These are phyloP conservation scores for Aspergillus candidus DNA, from an alignment of 2,329 filamentous ascomycete genomes.

Conservation along the genomic window DNA sequence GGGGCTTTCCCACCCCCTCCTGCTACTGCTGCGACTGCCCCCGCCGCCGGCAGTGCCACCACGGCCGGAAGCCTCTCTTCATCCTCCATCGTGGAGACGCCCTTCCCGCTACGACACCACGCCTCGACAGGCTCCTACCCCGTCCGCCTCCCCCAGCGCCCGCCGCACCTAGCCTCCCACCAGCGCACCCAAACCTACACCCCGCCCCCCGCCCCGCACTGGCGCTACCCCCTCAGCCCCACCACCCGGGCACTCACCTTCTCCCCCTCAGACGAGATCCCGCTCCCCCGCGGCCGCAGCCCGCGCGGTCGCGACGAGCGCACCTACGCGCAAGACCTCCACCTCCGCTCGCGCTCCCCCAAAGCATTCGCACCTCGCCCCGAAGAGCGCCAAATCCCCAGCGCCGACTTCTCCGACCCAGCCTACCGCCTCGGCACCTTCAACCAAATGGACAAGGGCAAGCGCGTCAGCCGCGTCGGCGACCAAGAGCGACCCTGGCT, in stretches of 20 bases:
- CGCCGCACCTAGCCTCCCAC: conserved; percentile 4
- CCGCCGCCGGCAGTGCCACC: neutral
- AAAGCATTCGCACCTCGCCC: conserved; percentile 21
- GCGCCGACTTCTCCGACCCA: conserved; percentile 18
- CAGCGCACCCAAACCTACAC: no score
- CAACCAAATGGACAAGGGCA: conserved; percentile 15
- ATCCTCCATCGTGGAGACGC: no score
- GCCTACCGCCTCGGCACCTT: conserved; percentile 31
- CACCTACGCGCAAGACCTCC: conserved; percentile 28
- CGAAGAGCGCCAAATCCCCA: conserved; percentile 18
- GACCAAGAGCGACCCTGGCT: conserved; percentile 35
- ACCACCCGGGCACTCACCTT: neutral
- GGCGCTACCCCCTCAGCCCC: no score
- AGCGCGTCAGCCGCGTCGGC: conserved; percentile 25
- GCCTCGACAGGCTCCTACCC: neutral
- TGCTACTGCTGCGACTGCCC: neutral
- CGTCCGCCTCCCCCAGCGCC: neutral
- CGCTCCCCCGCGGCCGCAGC: conserved; percentile 13
- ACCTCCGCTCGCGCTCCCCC: conserved; percentile 34
- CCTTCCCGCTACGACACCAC: neutral
- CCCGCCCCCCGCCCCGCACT: no score
- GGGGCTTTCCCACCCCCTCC: neutral
- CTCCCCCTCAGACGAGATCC: conserved; percentile 6
- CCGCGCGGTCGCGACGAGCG: conserved; percentile 4
- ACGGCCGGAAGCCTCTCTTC: neutral